Base-by-base conservation (phyloP, 495 filamentous ascomycete genomes). In the Neurospora hispaniola region DNA sequence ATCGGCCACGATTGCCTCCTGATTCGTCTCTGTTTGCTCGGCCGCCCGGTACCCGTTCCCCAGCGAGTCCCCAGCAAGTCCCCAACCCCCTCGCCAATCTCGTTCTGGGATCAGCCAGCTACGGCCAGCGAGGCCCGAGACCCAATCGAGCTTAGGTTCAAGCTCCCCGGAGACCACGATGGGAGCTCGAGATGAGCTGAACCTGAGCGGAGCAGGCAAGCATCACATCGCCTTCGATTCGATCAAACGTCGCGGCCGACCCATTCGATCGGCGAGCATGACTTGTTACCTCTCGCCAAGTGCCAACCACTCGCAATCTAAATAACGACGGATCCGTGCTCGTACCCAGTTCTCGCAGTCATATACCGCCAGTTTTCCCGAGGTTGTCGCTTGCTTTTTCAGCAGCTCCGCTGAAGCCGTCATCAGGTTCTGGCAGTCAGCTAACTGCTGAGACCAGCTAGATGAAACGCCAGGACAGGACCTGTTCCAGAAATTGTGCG, bases 1-100 rank as follows among this genome's bases (percentile, higher is more conserved):
- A 54, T 44, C 54, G 71, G 8, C 69, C 69, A 42, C 76, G 73
- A 75, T 76, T 78, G 78, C 54, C 35, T 18, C 54, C 54, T 66
- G 54, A 66, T 66, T 66, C 54, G 54, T 66, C 27, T 66, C 54
- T 35, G 54, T 66, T 35, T 66, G 54, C n/a, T 71, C 70, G 54
- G 70, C 70, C 35, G 27, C 31, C 43, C 44, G 43, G 42, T 40
- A 23, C 44, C 70, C n/a, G 27, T 38, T 59, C 70, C 43, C 70
- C 70, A 66, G 54, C 54, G 27, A 66, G 54, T 62, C 12, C 54
- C 54, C 54, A 62, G 54, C 14, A 4, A 54, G 48, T 59, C 48
- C 48, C 48, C 48, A 59, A 11, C 54, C 54, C 54, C 54, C 54
- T 66, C 54, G 54, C 54, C 27, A 66, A 66, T 66, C 54, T 66